Evolutionary conservation across 1,139 yeast genomes (phyloP).

Genomic region (Candida neerlandica): DNA sequence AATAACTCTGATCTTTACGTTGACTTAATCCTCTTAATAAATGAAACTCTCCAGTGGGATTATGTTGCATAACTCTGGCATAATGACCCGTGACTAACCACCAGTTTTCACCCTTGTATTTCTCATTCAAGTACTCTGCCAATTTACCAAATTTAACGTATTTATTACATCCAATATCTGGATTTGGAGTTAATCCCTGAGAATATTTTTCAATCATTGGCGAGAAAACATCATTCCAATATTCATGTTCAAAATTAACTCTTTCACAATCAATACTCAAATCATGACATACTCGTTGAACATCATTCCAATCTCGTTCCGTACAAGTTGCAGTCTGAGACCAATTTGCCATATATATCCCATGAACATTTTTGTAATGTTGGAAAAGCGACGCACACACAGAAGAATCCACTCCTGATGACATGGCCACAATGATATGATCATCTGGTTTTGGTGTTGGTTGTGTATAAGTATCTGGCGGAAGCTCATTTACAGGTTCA

Average conservation of each 20-base stretch:
- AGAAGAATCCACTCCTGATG: slow-evolving; percentile 95
- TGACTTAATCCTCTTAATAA: slow-evolving; percentile 61
- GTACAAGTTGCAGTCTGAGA: slow-evolving; percentile 68
- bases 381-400: slow-evolving; percentile 76
- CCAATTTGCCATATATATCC: slow-evolving; percentile 96
- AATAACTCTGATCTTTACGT: slow-evolving; percentile 88
- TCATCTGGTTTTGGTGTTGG: slow-evolving; percentile 54
- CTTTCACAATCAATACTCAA: slow-evolving; percentile 70
- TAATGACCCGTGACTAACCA: slow-evolving; percentile 97
- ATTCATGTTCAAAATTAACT: slow-evolving; percentile 84
- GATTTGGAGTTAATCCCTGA: slow-evolving; percentile 86
- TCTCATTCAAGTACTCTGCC: slow-evolving; percentile 51
- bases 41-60: slow-evolving; percentile 36
- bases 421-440: slow-evolving; percentile 83
- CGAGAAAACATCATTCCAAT: slow-evolving; percentile 88
- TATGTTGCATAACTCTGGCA: slow-evolving; percentile 56
- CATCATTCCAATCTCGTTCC: slow-evolving; percentile 90
- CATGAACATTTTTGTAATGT: slow-evolving; percentile 57
- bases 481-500: slow-evolving; percentile 12
- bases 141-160: slow-evolving; percentile 85
- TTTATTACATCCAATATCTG: slow-evolving; percentile 87
- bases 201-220: slow-evolving; percentile 83
- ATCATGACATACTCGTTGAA: slow-evolving; percentile 60
- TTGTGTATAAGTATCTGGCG: slow-evolving; percentile 29
- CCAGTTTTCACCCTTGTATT: slow-evolving; percentile 44